A percentile compares a stretch with the other conserved stretches of the same genome.
Evolutionary conservation across 1,139 yeast species (phyloP).

Genomic region (Pichia sp.): DNA sequence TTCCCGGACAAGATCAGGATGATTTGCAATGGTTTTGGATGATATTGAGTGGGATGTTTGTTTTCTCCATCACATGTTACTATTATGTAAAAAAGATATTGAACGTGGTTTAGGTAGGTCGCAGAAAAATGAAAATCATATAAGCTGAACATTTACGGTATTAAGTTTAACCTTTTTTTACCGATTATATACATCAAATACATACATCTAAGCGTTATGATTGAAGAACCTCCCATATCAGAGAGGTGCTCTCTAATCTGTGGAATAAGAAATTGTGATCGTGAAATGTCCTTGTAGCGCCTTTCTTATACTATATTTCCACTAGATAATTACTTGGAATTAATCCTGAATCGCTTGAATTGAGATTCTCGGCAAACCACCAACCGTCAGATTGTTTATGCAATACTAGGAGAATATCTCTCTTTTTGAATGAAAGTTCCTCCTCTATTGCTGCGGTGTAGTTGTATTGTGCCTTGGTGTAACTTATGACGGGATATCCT

Average conservation of each 20-base stretch:
- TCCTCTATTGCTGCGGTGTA: slow-evolving; percentile 77
- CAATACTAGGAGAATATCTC: slow-evolving; percentile 66
- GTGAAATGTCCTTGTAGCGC: not conserved
- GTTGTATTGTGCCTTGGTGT: slow-evolving; percentile 65
- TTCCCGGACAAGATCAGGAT: slow-evolving; percentile 80
- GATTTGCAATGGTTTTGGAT: slow-evolving; percentile 78
- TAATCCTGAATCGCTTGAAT: slow-evolving; percentile 59
- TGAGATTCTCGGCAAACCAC: slow-evolving; percentile 77
- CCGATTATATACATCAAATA: not conserved
- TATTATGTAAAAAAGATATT: slow-evolving; percentile 40
- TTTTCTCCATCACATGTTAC: slow-evolving; percentile 42
- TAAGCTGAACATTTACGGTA: not conserved
- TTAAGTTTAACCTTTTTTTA: not conserved
- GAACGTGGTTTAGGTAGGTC: slow-evolving; percentile 21
- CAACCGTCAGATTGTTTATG: slow-evolving; percentile 84
- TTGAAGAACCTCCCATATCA: not conserved
- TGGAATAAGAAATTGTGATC: not conserved
- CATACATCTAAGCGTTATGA: not conserved
- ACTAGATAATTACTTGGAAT: slow-evolving; percentile 76
- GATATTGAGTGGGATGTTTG: slow-evolving; percentile 40
- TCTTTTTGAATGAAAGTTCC: slow-evolving; percentile 68
- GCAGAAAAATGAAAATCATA: not conserved
- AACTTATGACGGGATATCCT: slow-evolving; percentile 46
- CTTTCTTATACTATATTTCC: slow-evolving; percentile 19
- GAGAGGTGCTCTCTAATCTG: not conserved